These are phyloP conservation scores for Vaccinium vitisidaea DNA, from an alignment of 148 eudicot species.

Conservation along the genomic window DNA sequence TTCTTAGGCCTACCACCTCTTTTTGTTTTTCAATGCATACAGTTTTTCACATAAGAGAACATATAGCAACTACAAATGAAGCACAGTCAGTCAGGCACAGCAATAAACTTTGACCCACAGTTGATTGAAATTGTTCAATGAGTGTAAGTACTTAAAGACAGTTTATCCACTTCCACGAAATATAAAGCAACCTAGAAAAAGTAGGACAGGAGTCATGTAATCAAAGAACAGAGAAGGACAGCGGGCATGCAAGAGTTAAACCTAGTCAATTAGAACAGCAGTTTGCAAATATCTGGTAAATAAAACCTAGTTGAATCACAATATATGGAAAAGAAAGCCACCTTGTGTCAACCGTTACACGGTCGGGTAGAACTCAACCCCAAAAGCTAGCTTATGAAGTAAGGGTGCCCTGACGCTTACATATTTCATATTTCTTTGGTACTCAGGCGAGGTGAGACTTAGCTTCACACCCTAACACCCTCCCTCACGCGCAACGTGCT, in stretches of 20 bases:
- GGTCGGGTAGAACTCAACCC: too few relatives aligned
- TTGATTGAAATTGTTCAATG: background rate
- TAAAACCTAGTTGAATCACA: background rate
- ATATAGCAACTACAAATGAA: slow-evolving; percentile 3
- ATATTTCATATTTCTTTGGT: too few relatives aligned
- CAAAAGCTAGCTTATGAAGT: too few relatives aligned
- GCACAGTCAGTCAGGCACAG: background rate
- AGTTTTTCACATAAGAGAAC: slow-evolving; percentile 7
- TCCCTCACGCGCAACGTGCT: too few relatives aligned
- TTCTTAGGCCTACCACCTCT: background rate
- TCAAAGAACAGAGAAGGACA: background rate
- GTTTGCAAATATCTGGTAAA: background rate
- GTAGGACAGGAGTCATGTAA: background rate
- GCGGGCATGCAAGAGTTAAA: background rate
- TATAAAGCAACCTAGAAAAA: background rate
- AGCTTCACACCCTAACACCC: too few relatives aligned
- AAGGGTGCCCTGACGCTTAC: too few relatives aligned
- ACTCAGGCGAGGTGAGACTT: too few relatives aligned
- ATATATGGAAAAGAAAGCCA: background rate
- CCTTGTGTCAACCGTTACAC: too few relatives aligned
- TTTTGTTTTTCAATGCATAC: background rate
- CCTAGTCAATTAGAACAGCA: background rate
- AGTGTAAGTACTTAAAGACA: background rate
- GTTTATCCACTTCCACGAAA: background rate
- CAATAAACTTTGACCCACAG: background rate